These are phyloP conservation scores for Clavispora phyllophila DNA, from an alignment of 805 yeast genomes.

Conservation along the genomic window DNA sequence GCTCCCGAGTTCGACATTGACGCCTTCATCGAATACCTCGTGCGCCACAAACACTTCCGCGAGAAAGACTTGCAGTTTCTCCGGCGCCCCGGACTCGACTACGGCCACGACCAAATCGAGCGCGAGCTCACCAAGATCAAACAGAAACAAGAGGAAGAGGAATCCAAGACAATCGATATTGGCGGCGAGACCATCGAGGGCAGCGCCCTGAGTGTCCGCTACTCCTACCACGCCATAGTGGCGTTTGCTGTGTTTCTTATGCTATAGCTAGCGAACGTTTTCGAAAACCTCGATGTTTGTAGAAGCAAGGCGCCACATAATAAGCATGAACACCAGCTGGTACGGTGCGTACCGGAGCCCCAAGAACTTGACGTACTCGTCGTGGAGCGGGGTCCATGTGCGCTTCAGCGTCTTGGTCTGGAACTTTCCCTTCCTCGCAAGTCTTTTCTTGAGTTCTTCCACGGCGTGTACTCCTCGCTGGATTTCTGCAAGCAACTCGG, in stretches of 20 bases:
- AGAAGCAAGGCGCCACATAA: conserved; percentile 68
- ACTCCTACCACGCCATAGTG: neutral
- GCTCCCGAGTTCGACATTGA: conserved; percentile 19
- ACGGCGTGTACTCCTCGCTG: conserved; percentile 29
- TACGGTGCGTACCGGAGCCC: conserved; percentile 64
- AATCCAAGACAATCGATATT: conserved; percentile 2
- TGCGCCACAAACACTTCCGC: conserved; percentile 23
- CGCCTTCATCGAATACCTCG: conserved; percentile 28
- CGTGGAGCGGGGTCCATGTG: conserved; percentile 66
- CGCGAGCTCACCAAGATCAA: conserved; percentile 28
- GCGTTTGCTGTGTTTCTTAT: neutral
- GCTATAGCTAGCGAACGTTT: conserved; percentile 3
- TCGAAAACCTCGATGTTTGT: conserved; percentile 49
- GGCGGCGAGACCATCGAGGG: conserved; percentile 4
- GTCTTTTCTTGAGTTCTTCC: conserved; percentile 26
- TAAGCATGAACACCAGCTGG: conserved; percentile 59
- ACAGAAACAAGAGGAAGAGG: conserved; percentile 6
- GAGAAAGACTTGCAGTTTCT: conserved; percentile 25
- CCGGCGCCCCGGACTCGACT: conserved; percentile 23
- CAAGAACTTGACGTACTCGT: conserved; percentile 48
- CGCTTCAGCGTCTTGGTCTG: conserved; percentile 37
- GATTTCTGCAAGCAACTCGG: conserved; percentile 42
- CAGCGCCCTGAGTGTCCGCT: neutral
- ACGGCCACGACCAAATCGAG: conserved; percentile 36
- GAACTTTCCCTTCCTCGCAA: conserved; percentile 34